Percentiles rank a stretch among this genome's conserved stretches.
Evolutionary conservation across 2,329 filamentous ascomycete species (phyloP).

Genomic region (Rhexocercosporidium sp.): DNA sequence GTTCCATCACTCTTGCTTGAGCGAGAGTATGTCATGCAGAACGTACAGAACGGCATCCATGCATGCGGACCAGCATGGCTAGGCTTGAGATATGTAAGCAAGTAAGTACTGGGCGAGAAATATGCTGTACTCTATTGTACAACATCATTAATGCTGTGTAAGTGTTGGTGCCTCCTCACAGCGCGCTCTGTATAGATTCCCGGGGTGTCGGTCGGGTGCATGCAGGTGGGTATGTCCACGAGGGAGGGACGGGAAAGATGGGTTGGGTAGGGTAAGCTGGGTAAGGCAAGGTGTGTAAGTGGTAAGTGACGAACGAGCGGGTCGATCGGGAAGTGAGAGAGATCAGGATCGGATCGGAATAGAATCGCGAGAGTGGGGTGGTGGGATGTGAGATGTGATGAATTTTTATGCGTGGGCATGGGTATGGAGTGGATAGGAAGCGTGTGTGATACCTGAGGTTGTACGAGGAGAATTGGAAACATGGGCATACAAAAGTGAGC

Average conservation of each 20-base stretch:
- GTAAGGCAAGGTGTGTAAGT: no score
- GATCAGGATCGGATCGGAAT: constrained; percentile 6
- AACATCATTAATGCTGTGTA: not conserved
- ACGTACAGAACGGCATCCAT: no score
- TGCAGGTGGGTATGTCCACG: not conserved
- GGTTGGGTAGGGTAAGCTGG: not conserved
- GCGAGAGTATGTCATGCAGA: no score
- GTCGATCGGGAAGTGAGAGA: not conserved
- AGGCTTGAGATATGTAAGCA: no score
- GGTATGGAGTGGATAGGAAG: not conserved
- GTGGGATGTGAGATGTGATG: not conserved
- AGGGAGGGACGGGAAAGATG: not conserved
- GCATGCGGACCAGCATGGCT: no score
- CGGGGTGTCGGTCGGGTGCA: not conserved
- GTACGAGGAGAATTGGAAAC: not conserved
- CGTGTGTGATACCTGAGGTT: not conserved
- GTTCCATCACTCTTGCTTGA: no score
- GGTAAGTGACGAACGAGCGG: not conserved
- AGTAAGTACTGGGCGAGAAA: no score
- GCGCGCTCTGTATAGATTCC: not conserved
- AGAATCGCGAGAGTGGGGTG: not conserved
- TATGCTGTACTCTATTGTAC: no score
- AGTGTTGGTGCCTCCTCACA: not conserved
- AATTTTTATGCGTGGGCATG: not conserved
- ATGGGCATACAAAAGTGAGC: no score